phyloP scores from a whole-genome alignment of 2,329 filamentous ascomycete species.

The Cordyceps militaris region DNA sequence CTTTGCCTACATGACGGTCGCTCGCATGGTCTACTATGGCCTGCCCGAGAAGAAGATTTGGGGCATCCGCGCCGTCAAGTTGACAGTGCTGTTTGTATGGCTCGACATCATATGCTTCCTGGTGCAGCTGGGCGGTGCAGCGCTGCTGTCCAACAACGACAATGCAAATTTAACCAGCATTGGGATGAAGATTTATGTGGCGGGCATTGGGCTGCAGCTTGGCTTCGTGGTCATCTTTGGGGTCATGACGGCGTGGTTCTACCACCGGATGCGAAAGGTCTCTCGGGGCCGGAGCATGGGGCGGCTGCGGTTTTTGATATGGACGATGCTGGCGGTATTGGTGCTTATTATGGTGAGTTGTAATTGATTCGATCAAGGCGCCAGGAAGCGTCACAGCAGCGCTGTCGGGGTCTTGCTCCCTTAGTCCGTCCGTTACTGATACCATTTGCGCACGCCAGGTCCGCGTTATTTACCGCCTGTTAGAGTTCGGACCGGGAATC shows the following conservation, averaged over 20 bases:
- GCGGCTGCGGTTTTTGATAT: constrained; percentile 28
- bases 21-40: constrained; percentile 32
- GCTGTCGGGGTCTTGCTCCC: background rate
- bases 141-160: constrained; percentile 26
- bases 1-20: constrained; percentile 38
- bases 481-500: constrained; percentile 45
- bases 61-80: constrained; percentile 27
- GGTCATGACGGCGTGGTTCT: constrained; percentile 29
- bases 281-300: constrained; percentile 20
- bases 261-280: constrained; percentile 21
- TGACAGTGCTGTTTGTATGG: constrained; percentile 41
- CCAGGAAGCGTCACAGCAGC: background rate
- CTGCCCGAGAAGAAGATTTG: constrained; percentile 31
- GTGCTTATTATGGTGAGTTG: constrained; percentile 29
- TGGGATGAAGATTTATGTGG: constrained; percentile 34
- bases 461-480: constrained; percentile 54
- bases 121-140: constrained; percentile 35
- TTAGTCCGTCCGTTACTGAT: background rate
- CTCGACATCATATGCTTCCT: constrained; percentile 42
- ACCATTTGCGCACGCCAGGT: constrained; percentile 24
- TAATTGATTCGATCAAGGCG: background rate
- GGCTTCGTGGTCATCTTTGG: constrained; percentile 32
- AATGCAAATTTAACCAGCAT: constrained; percentile 22
- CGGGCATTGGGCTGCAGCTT: constrained; percentile 31
- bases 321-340: constrained; percentile 27